These are phyloP conservation scores for Knufia fluminis DNA, from an alignment of 2,329 filamentous ascomycete species.

Conservation along the genomic window DNA sequence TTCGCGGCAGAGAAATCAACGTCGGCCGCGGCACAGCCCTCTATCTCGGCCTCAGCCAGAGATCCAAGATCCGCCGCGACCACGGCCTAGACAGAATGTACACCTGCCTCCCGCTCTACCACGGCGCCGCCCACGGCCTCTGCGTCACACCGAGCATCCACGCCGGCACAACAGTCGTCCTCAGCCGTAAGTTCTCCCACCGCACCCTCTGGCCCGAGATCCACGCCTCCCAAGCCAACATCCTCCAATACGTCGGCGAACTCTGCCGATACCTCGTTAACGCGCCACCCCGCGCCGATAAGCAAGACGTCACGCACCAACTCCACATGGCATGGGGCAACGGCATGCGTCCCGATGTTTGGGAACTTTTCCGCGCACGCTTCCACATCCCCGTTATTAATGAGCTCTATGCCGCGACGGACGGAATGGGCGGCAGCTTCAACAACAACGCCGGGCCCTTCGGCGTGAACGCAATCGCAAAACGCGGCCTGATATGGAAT, in stretches of 20 bases:
- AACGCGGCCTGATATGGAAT: constrained; percentile 57
- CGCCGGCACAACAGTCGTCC: constrained; percentile 37
- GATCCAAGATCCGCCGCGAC: constrained; percentile 15
- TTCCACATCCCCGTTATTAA: constrained; percentile 43
- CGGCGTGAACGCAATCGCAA: constrained; percentile 55
- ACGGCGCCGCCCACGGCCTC: constrained; percentile 56
- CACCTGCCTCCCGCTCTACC: constrained; percentile 68
- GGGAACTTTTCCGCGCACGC: constrained; percentile 36
- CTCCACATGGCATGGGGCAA: constrained; percentile 40
- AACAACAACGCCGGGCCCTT: constrained; percentile 56
- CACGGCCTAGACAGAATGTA: constrained; percentile 53
- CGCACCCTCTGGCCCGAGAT: constrained; percentile 24
- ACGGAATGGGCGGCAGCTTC: constrained; percentile 56
- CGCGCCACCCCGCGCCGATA: constrained; percentile 33
- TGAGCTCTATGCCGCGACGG: constrained; percentile 72
- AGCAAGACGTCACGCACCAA: constrained; percentile 37
- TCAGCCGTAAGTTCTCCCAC: constrained; percentile 29
- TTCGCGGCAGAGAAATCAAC: constrained; percentile 22
- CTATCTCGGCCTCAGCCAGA: constrained; percentile 25
- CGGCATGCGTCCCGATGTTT: constrained; percentile 40
- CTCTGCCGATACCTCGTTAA: constrained; percentile 41
- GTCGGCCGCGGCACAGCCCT: constrained; percentile 25
- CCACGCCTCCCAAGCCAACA: constrained; percentile 37
- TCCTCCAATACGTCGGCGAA: constrained; percentile 50
- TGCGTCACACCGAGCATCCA: constrained; percentile 43